Conservation (phyloP, 768 basidiomycete species). For the Coprinellus micaceus region DNA sequence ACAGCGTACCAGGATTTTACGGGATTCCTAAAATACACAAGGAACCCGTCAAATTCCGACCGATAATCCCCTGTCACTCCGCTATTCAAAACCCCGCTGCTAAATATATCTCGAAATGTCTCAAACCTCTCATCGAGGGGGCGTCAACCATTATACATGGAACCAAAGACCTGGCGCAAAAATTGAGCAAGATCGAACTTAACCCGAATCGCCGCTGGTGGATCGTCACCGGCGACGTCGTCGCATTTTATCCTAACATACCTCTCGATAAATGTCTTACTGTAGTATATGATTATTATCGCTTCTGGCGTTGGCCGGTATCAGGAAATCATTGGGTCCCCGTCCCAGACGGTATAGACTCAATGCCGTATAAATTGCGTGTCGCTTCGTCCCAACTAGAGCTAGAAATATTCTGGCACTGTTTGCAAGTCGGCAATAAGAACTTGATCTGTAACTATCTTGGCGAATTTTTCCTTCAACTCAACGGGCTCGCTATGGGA, state of each 20-base stretch:
- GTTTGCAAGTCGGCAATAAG: constrained; percentile 16
- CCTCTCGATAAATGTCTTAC: background rate
- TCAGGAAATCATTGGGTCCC: background rate
- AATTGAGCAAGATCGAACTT: constrained; percentile 23
- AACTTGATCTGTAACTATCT: constrained; percentile 21
- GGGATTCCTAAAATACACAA: constrained; percentile 37
- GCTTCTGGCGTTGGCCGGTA: too few relatives aligned
- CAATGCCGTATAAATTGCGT: background rate
- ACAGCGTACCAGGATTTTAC: constrained; percentile 8
- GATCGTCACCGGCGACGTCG: background rate
- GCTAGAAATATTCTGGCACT: constrained; percentile 13
- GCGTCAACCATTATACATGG: constrained; percentile 25
- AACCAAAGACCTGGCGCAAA: constrained; percentile 29
- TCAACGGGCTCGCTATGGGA: constrained; percentile 28
- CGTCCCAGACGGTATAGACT: background rate
- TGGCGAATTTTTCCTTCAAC: constrained; percentile 22
- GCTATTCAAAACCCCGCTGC: constrained; percentile 25
- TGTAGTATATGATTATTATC: background rate
- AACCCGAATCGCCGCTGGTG: background rate
- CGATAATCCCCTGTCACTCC: constrained; percentile 30
- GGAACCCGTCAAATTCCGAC: constrained; percentile 24
- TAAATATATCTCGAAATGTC: constrained; percentile 27
- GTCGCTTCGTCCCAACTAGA: background rate
- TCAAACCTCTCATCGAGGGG: constrained; percentile 27
- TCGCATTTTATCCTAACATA: constrained; percentile 17